Base-by-base conservation (phyloP, 2,329 filamentous ascomycete genomes). In the Dothistroma pini region DNA sequence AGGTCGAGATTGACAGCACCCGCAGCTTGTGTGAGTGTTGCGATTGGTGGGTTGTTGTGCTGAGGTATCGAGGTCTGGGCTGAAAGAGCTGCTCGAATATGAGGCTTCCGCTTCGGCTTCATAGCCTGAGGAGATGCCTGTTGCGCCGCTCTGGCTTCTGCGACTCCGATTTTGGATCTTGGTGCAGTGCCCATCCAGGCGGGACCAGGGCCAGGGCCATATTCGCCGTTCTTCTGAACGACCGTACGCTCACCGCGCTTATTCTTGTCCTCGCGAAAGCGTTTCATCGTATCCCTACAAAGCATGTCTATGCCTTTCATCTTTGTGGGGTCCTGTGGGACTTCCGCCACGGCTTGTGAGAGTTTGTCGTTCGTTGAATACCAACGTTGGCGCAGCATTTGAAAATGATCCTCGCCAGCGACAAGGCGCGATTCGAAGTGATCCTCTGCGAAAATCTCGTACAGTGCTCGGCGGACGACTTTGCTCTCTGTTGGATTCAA, bases 271-370 rank as follows among this genome's bases (percentile, higher is more conserved):
- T 91, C 88, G 38, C 88, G 84, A 57, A 89, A 80, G 53, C 90
- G 82, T 76, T 93, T 93, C 82, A 90, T 87, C 19, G 91, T 88
- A 74, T 93, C 90, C 56, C 86, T 83, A 56, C 88, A 89, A 3
- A 95, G 76, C 0, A 89, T 80, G 63, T 93, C 88, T 52, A 93
- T 74, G 1, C 88, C 88, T 66, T 84, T 86, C 35, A 84, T 71
- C 71, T 86, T 89, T 51, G 79, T 75, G 2, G 65, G 60, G 51
- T 69, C 65, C 29, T 64, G 59, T 12, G 51, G 51, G 2, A 8
- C n/a, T 21, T 66, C 66, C 11, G 61, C 44, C 16, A 69, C 38
- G 19, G 65, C 69, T 48, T 64, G 58, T 22, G 66, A 60, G 10
- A 72, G 58, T 21, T 61, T 62, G 5, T 59, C 57, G 22, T 56